Conservation (phyloP, 1,284 basidiomycete species). For the Phlebopus sp. region DNA sequence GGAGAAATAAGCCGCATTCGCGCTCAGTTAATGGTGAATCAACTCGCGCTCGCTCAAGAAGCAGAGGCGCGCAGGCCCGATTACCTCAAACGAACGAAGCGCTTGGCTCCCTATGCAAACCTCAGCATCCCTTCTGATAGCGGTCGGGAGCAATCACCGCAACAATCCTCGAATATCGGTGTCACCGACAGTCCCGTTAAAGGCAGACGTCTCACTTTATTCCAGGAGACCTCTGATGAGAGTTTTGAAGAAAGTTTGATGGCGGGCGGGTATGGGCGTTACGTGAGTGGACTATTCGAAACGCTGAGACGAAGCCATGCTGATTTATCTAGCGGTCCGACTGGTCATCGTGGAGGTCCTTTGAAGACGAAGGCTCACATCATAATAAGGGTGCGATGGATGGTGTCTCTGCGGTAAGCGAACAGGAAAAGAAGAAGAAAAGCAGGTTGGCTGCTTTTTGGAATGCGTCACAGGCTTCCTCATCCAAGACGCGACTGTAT, state of each 20-base stretch:
- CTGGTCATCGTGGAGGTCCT: constrained; percentile 16
- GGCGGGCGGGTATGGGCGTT: constrained; percentile 72
- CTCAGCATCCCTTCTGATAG: constrained; percentile 22
- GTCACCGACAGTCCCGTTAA: constrained; percentile 65
- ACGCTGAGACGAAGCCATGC: constrained; percentile 3
- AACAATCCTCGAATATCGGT: constrained; percentile 44
- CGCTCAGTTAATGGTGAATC: constrained; percentile 47
- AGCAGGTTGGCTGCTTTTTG: constrained; percentile 62
- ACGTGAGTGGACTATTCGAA: constrained; percentile 44
- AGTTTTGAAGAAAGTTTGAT: constrained; percentile 78
- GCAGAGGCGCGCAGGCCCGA: constrained; percentile 64
- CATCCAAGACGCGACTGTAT: constrained; percentile 37
- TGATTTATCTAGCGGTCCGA: constrained; percentile 24
- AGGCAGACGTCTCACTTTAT: constrained; percentile 66
- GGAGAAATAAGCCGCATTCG: constrained; percentile 62
- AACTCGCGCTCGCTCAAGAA: constrained; percentile 46
- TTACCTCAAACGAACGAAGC: constrained; percentile 59
- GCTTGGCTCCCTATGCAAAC: constrained; percentile 41
- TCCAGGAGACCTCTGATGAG: constrained; percentile 77
- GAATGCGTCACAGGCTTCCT: constrained; percentile 20
- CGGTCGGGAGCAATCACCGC: constrained; percentile 34
- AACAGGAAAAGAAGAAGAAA: constrained; percentile 62
- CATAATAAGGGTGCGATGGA: constrained; percentile 35
- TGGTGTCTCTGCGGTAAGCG: constrained; percentile 39
- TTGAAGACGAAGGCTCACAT: constrained; percentile 23